Percentiles rank a stretch among this genome's conserved stretches.
Conservation (phyloP, 768 basidiomycete genomes). For the Tulasnella calospora region DNA sequence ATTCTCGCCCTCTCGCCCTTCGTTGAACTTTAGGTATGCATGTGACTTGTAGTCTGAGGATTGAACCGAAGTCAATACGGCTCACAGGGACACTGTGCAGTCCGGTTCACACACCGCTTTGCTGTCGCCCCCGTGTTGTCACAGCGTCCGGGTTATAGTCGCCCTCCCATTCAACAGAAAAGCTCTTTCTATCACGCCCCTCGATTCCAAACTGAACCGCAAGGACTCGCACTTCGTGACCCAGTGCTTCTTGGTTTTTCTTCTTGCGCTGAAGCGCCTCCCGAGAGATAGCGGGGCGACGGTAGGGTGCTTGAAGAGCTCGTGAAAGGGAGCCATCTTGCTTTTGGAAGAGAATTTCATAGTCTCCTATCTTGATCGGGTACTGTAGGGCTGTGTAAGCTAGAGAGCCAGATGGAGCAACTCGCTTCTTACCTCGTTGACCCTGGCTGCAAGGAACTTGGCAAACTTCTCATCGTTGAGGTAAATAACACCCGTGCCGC, state of each 20-base stretch:
- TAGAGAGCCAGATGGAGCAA: neutral
- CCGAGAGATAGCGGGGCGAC: neutral
- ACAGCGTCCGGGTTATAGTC: conserved; percentile 44
- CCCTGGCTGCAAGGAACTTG: neutral
- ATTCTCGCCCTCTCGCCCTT: conserved; percentile 15
- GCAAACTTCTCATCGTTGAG: neutral
- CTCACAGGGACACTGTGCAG: conserved; percentile 43
- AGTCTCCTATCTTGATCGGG: neutral
- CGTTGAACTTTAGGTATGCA: conserved; percentile 16
- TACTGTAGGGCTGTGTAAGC: neutral
- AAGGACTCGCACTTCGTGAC: conserved; percentile 51
- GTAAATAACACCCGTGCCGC: conserved; percentile 5
- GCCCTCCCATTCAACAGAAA: conserved; percentile 67
- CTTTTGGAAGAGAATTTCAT: neutral
- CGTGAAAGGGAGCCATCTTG: neutral
- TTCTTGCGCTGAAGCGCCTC: conserved; percentile 25
- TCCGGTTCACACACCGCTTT: conserved; percentile 49
- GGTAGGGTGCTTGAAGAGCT: neutral
- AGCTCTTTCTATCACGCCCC: conserved; percentile 35
- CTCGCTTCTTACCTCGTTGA: neutral
- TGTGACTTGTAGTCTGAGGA: neutral
- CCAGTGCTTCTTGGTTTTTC: conserved; percentile 43
- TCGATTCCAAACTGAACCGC: conserved; percentile 60
- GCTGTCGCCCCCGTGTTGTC: conserved; percentile 57
- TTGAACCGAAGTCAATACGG: neutral